Evolutionary conservation across 1,284 basidiomycete species (phyloP), one percentile per base, ranked within the genome.

Genomic region (Cutaneotrichosporon sp.): DNA sequence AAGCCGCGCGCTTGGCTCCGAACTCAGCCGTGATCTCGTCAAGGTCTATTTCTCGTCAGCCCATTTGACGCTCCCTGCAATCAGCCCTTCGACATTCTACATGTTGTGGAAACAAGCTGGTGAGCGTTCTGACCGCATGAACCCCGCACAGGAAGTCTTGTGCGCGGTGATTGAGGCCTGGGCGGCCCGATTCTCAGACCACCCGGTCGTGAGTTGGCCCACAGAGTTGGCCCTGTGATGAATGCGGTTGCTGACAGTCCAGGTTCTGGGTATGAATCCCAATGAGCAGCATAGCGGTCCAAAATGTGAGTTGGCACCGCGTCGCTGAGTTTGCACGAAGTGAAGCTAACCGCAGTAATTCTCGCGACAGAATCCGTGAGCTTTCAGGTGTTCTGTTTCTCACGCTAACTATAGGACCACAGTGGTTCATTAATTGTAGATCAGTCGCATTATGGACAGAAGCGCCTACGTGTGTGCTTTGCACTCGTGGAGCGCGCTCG

Each of bases 131-230:
- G 74, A 77, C 56, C 56, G 70, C 14, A 72, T 77, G 72, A 62
- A 60, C 0, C 73, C 72, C 1, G 69, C 68, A 14, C 73, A 72
- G 52, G 76, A 76, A 60, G 71, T 67, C 3, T 60, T 77, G n/a
- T 75, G 74, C 38, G 72, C 72, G 2, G 71, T 74, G 18, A 72
- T 77, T 21, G 74, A 77, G 64, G 76, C 76, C 5, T 77, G 74
- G 73, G 76, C 72, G n/a, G 69, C 74, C 9, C 62, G 72, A 26
- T 77, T 74, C 61, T 77, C 76, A 10, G 75, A 77, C 60, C 70
- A 69, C n/a, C 74, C 74, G 11, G 72, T 73, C 16, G 72, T 76
- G 50, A 38, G 70, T 66, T 21, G 38, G n/a, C n/a, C 13, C 21
- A 16, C 26, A 21, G 50, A 38, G 70, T 66, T 21, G 38, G n/a